These are phyloP conservation scores for Apiotrichum akiyoshidainum DNA, from an alignment of 1,284 basidiomycete species.

Conservation along the genomic window DNA sequence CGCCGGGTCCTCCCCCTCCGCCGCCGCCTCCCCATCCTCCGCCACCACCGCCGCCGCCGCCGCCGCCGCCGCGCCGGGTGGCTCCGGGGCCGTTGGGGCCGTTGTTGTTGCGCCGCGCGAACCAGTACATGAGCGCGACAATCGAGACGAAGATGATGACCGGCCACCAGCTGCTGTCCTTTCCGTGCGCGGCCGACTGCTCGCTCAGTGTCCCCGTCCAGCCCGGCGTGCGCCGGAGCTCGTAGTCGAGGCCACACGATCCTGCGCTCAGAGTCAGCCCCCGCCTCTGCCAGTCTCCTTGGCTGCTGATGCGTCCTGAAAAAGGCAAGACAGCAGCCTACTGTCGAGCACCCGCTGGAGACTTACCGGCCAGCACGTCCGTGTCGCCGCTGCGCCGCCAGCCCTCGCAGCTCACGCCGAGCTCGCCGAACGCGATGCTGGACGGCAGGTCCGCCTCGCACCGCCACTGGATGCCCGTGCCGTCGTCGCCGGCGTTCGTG, in stretches of 20 bases:
- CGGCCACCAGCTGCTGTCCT: not conserved
- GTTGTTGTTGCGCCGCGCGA: not conserved
- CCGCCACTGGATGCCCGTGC: slow-evolving; percentile 75
- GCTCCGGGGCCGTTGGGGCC: not conserved
- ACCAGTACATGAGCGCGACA: not conserved
- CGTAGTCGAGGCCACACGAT: slow-evolving; percentile 77
- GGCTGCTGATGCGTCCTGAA: too few relatives aligned
- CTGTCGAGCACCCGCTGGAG: too few relatives aligned
- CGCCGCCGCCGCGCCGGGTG: slow-evolving; percentile 7
- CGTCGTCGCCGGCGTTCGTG: slow-evolving; percentile 69
- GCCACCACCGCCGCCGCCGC: slow-evolving; percentile 33
- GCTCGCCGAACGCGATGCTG: slow-evolving; percentile 70
- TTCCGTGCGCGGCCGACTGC: not conserved
- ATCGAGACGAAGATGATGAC: not conserved
- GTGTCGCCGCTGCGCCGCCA: slow-evolving; percentile 75
- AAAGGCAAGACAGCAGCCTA: not conserved
- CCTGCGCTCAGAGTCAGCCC: slow-evolving; percentile 53
- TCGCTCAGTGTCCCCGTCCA: not conserved
- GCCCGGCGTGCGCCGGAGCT: slow-evolving; percentile 55
- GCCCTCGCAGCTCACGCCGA: slow-evolving; percentile 84
- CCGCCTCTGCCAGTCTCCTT: too few relatives aligned
- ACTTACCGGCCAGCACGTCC: slow-evolving; percentile 74
- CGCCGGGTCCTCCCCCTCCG: slow-evolving; percentile 41
- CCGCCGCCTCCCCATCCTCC: slow-evolving; percentile 55
- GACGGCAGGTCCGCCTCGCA: slow-evolving; percentile 87